Evolutionary conservation across 148 eudicot genomes (phyloP), one percentile per base, ranked within the genome.

Genomic region (Hydrangea macrophylla): DNA sequence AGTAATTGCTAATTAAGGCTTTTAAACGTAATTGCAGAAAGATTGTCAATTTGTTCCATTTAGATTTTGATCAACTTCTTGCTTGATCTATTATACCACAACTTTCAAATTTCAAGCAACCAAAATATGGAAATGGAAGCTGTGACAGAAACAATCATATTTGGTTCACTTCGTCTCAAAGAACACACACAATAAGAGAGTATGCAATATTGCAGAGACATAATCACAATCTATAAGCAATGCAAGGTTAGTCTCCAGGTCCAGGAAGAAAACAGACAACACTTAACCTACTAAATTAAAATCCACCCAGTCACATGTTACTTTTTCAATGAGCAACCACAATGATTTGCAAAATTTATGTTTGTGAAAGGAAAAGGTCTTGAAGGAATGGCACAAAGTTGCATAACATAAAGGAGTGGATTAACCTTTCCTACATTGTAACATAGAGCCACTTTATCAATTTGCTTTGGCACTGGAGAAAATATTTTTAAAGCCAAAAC

Each of bases 191-290:
- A 25, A 5, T 57, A 17, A 57, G 22, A 15, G 12, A 57, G 10
- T 7, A 28, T 59, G 10, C 15, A 2, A 2, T 37, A 11, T 5
- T 17, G 9, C 12, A 0, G 42, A n/a, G 17, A 0, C 18, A 2
- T 25, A 51, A 33, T 31, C 45, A 51, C 23, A 20, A 55, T 51
- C 30, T 12, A 22, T 13, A 51, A 30, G 44, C 6, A 30, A 22
- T 28, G 18, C 32, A 72, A 55, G 67, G 44, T 61, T 40, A 42
- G 65, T 68, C 58, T 3, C 70, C 35, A n/a, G n/a, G 40, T 9
- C 23, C 26, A 54, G 20, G 2, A 33, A 54, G 36, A 60, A 60
- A 7, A 55, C 26, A 24, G 13, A 23, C 30, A 24, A 23, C 30
- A 15, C 28, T 35, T 35, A 8, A 35, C 30, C 6, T 28, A 30